Evolutionary conservation across 495 filamentous ascomycete genomes (phyloP).

Genomic region (Penicillium roqueforti): DNA sequence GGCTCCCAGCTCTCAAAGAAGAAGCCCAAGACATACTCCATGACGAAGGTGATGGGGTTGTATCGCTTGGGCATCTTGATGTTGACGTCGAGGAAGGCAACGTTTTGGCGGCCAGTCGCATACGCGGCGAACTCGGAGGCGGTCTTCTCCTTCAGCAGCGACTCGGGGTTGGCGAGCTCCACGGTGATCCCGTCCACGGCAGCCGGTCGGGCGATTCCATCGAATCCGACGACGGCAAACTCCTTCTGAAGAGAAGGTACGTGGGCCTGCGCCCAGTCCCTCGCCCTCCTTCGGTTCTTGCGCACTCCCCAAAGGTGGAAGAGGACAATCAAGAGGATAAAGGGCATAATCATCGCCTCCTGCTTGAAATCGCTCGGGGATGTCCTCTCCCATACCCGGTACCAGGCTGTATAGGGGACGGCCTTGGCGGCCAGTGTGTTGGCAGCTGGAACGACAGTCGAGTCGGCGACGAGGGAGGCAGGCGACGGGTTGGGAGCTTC

Average conservation of each 20-base stretch:
- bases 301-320: conserved; percentile 80
- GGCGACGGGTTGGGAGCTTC: conserved; percentile 62
- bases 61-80: conserved; percentile 81
- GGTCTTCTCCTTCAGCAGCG: conserved; percentile 73
- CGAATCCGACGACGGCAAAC: conserved; percentile 86
- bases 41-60: conserved; percentile 72
- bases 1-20: conserved; percentile 70
- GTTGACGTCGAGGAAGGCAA: conserved; percentile 83
- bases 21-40: conserved; percentile 65
- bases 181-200: conserved; percentile 45
- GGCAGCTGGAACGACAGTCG: conserved; percentile 41
- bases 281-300: conserved; percentile 74
- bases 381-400: conserved; percentile 89
- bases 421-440: conserved; percentile 44
- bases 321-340: conserved; percentile 67
- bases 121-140: conserved; percentile 81
- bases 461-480: conserved; percentile 41
- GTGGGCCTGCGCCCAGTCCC: conserved; percentile 74
- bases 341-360: conserved; percentile 75
- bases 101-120: conserved; percentile 89
- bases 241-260: conserved; percentile 67
- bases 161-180: conserved; percentile 49
- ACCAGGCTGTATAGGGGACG: conserved; percentile 87
- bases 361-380: conserved; percentile 75
- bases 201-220: conserved; percentile 36